phyloP scores from a whole-genome alignment of 768 basidiomycete genomes.

The Phylloporus sp. region DNA sequence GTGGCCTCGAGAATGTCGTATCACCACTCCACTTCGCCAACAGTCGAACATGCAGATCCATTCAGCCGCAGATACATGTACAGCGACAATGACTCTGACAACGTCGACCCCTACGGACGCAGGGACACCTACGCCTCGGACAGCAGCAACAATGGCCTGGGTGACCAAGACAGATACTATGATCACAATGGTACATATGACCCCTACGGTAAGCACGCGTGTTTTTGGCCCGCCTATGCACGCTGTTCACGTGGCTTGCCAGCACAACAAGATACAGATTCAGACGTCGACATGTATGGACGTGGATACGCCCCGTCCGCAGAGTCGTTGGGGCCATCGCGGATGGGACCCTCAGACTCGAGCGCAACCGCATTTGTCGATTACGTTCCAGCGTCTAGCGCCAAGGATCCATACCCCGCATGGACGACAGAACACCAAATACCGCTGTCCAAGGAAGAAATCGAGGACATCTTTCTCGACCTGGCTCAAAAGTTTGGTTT shows the following conservation, averaged over 20 bases:
- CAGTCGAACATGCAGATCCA: slow-evolving; percentile 63
- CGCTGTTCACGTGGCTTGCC: slow-evolving; percentile 4
- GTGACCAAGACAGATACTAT: slow-evolving; percentile 48
- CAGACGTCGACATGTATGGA: slow-evolving; percentile 70
- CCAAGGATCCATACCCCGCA: slow-evolving; percentile 85
- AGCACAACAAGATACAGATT: slow-evolving; percentile 83
- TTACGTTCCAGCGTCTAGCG: slow-evolving; percentile 48
- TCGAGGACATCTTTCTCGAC: slow-evolving; percentile 97
- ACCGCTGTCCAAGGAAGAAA: slow-evolving; percentile 98
- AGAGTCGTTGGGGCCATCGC: slow-evolving; percentile 65
- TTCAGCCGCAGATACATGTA: slow-evolving; percentile 53
- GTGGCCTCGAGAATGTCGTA: slow-evolving; percentile 38
- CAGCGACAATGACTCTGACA: slow-evolving; percentile 75
- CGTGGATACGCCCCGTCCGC: slow-evolving; percentile 65
- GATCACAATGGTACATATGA: slow-evolving; percentile 63
- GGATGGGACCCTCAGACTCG: slow-evolving; percentile 59
- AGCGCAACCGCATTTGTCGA: slow-evolving; percentile 70
- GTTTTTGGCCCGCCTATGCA: slow-evolving; percentile 5
- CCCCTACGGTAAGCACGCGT: slow-evolving; percentile 46
- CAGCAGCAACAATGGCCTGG: slow-evolving; percentile 53
- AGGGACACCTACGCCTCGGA: slow-evolving; percentile 70
- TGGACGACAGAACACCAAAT: slow-evolving; percentile 92
- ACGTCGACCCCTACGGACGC: slow-evolving; percentile 54
- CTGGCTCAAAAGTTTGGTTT: slow-evolving; percentile 99
- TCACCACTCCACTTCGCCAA: slow-evolving; percentile 51